Conservation (phyloP, 2,329 filamentous ascomycete genomes). For the Pestalotiopsis fici region DNA sequence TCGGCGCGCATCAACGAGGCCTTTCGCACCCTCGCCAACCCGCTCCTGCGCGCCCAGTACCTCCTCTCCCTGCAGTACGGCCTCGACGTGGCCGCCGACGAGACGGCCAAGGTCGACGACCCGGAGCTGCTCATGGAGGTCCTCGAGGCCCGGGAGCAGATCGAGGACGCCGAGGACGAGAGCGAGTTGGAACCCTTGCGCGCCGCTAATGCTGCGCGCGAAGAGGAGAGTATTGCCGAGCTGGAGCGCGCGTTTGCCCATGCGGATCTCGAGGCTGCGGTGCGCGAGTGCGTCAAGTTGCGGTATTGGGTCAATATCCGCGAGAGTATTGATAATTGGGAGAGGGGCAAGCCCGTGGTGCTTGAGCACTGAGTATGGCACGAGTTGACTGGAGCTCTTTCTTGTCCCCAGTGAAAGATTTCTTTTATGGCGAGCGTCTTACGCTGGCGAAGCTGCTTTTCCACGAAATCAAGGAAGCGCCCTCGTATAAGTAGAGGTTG, state of each 20-base stretch:
- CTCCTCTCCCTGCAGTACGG: conserved; percentile 70
- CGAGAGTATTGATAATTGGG: conserved; percentile 81
- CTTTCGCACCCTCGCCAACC: conserved; percentile 80
- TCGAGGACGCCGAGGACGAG: conserved; percentile 72
- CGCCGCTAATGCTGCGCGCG: conserved; percentile 67
- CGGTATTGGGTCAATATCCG: conserved; percentile 90
- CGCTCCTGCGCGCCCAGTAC: conserved; percentile 85
- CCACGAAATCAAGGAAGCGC: too few species aligned
- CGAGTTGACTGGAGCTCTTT: too few species aligned
- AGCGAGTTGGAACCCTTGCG: conserved; percentile 62
- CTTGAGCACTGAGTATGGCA: conserved; percentile 45
- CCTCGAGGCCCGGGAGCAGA: conserved; percentile 75
- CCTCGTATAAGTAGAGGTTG: too few species aligned
- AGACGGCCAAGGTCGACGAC: conserved; percentile 69
- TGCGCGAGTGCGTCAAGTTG: conserved; percentile 72
- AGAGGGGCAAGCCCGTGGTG: conserved; percentile 67
- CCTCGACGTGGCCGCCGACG: conserved; percentile 78
- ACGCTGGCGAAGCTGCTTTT: too few species aligned
- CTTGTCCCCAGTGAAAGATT: too few species aligned
- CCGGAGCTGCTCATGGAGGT: conserved; percentile 74
- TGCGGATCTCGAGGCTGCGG: conserved; percentile 68
- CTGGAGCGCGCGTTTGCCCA: conserved; percentile 66
- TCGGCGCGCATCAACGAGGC: conserved; percentile 88
- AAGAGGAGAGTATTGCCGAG: conserved; percentile 61
- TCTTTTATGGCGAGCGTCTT: too few species aligned